Percentiles rank a stretch among this genome's conserved stretches.
Evolutionary conservation across 2,329 filamentous ascomycete genomes (phyloP).

Genomic region (Mariannaea sp.): DNA sequence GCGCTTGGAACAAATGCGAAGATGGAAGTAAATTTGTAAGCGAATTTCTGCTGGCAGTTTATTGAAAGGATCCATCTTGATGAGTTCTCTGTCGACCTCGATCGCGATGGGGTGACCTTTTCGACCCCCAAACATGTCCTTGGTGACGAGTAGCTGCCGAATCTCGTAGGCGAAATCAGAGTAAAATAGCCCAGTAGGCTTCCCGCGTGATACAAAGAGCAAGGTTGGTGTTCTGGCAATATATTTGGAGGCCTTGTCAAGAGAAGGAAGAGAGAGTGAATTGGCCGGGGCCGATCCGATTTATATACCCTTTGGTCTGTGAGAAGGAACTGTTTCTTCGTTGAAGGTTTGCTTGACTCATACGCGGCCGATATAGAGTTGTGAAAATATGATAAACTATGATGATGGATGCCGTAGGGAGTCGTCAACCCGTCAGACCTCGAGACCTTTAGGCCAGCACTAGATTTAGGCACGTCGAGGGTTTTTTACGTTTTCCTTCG

Average conservation of each 20-base stretch:
- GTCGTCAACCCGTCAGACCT: conserved; percentile 12
- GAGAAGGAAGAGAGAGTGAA: neutral
- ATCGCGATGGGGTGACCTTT: neutral
- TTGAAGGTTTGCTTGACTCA: neutral
- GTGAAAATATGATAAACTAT: no score
- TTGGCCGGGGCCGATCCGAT: neutral
- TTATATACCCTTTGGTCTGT: neutral
- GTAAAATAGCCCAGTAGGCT: neutral
- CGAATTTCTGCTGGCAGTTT: conserved; percentile 14
- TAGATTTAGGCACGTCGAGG: conserved; percentile 1
- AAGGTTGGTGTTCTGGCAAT: neutral
- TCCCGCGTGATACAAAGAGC: neutral
- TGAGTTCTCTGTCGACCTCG: neutral
- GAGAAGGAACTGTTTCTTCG: neutral
- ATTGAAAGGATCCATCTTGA: conserved; percentile 19
- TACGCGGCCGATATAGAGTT: neutral
- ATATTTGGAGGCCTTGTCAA: neutral
- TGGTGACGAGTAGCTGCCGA: neutral
- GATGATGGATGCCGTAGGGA: no score
- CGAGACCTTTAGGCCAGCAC: conserved; percentile 3
- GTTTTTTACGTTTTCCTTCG: conserved; percentile 13
- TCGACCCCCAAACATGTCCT: neutral
- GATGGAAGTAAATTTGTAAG: neutral
- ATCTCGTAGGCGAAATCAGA: neutral
- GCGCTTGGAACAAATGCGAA: neutral